Conservation (phyloP, 2,329 filamentous ascomycete genomes). For the Xenoacremonium recifei region DNA sequence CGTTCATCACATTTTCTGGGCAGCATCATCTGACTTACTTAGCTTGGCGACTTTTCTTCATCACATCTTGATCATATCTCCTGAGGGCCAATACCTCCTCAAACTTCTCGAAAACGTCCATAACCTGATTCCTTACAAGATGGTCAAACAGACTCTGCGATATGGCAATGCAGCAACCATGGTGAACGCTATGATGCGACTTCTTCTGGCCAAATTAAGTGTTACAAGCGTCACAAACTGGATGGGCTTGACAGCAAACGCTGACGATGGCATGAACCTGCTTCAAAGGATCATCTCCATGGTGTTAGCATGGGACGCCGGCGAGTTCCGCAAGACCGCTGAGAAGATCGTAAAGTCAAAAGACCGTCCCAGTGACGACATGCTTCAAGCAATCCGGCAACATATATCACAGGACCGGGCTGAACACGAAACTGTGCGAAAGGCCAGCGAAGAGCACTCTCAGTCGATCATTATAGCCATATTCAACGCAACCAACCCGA, state of each 20-base stretch:
- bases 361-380: slow-evolving; percentile 55
- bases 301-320: slow-evolving; percentile 70
- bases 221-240: slow-evolving; percentile 75
- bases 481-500: slow-evolving; percentile 52
- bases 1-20: slow-evolving; percentile 1
- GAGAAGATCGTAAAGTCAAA: slow-evolving; percentile 64
- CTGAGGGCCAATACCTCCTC: slow-evolving; percentile 72
- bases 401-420: slow-evolving; percentile 53
- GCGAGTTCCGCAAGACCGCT: slow-evolving; percentile 64
- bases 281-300: slow-evolving; percentile 74
- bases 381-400: slow-evolving; percentile 58
- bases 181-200: slow-evolving; percentile 71
- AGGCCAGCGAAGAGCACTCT: slow-evolving; percentile 47
- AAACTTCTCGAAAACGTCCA: slow-evolving; percentile 70
- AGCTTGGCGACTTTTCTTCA: slow-evolving; percentile 74
- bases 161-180: slow-evolving; percentile 80
- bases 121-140: slow-evolving; percentile 67
- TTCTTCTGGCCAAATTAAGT: slow-evolving; percentile 76
- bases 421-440: slow-evolving; percentile 58
- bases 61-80: slow-evolving; percentile 68
- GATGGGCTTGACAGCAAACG: slow-evolving; percentile 69
- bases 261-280: slow-evolving; percentile 78
- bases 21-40: slow-evolving; percentile 14
- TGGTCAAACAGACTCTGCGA: slow-evolving; percentile 70
- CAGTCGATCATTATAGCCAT: slow-evolving; percentile 67